These are phyloP conservation scores for Willaertia magna DNA, from an alignment of 208 protist genomes.

Conservation along the genomic window DNA sequence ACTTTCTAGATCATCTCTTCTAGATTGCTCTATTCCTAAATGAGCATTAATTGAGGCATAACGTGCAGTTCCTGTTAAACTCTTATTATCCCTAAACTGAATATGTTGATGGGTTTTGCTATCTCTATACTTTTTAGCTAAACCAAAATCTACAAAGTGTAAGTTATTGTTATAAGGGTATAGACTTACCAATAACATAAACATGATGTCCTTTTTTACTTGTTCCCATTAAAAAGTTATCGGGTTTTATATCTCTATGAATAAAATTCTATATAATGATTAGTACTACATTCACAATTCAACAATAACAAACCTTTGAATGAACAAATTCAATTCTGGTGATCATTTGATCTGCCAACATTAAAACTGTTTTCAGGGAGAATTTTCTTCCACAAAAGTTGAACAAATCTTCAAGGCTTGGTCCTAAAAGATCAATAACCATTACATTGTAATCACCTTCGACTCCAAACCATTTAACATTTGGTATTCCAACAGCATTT, in stretches of 20 bases:
- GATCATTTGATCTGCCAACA: constrained; percentile 93
- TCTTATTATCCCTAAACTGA: constrained; percentile 19
- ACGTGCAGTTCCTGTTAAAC: constrained; percentile 14
- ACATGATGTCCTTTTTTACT: constrained; percentile 51
- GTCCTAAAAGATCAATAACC: constrained; percentile 72
- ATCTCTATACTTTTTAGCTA: constrained; percentile 18
- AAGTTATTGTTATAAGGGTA: neutral
- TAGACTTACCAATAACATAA: constrained; percentile 27
- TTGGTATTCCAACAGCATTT: constrained; percentile 3
- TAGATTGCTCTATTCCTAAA: constrained; percentile 46
- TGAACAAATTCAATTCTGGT: constrained; percentile 92
- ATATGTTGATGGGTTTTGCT: constrained; percentile 17
- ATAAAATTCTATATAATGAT: no score
- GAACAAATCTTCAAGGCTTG: constrained; percentile 68
- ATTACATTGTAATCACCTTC: constrained; percentile 35
- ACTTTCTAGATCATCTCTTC: constrained; percentile 95
- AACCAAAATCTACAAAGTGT: neutral
- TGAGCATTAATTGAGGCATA: constrained; percentile 38
- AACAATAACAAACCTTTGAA: no score
- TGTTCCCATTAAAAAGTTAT: constrained; percentile 97
- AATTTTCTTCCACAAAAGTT: constrained; percentile 80
- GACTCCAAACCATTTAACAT: constrained; percentile 11
- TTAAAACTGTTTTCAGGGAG: constrained; percentile 92
- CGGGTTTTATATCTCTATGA: constrained; percentile 94
- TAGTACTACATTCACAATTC: no score